Evolutionary conservation across 441 rosid genomes (phyloP), one percentile per base, ranked within the genome.

Genomic region (Cnidoscolus chayamansa): DNA sequence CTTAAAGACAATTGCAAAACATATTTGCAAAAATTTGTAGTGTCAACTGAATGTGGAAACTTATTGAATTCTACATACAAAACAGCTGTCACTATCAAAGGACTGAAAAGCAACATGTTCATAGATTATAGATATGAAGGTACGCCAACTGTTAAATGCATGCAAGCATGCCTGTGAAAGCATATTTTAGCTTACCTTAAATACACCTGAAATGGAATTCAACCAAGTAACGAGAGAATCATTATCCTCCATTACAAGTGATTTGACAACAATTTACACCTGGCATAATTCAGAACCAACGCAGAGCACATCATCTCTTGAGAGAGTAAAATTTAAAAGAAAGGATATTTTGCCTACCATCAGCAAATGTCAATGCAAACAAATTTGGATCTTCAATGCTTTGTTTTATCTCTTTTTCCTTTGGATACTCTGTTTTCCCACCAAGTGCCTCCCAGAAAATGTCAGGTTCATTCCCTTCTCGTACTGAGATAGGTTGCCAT

Each of bases 381-480:
- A 91, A 78, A 78, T 84, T 88, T 19, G 94, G 89, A 84, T 90
- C 98, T 78, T 86, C 90, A 72, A 70, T 71, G 17, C 75, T 77
- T 63, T 81, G 81, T 65, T 71, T 85, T 25, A 81, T 76, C 80
- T 77, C 78, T 78, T 90, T 90, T 77, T 88, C 91, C 77, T 81
- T 88, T 31, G 84, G 75, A 84, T 94, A 84, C 74, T 94, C 98
- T n/a, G 84, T 43, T 84, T 86, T 94, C 77, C 95, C 98, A 62
- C 95, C 97, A 75, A 94, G 86, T 62, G 85, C 80, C 76, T 85
- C 83, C 98, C 98, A 94, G 80, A 94, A 94, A 63, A 55, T 81
- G 70, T 91, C 98, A 19, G 97, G 85, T 84, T 94, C 98, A 58
- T 87, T 86, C 71, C 94, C 97, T 83, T 94, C 98, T 81, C 90